Conservation (phyloP, 176 grass and related monocot genomes). For the Melocanna baccifera region DNA sequence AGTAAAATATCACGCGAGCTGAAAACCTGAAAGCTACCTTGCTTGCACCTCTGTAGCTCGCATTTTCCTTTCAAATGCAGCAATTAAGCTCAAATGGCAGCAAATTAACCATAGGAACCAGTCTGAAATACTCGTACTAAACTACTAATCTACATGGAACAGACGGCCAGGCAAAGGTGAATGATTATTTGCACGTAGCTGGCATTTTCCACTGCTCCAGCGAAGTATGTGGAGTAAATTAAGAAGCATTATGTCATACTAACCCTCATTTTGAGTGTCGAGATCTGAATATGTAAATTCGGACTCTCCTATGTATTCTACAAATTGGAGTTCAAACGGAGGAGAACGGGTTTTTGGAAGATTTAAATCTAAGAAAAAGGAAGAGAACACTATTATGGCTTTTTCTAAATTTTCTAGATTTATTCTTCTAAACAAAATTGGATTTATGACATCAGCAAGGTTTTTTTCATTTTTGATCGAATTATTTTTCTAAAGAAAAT, state of each 20-base stretch:
- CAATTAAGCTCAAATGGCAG: neutral
- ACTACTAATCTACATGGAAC: neutral
- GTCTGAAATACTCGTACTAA: neutral
- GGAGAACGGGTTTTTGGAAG: too few species aligned
- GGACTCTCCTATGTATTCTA: too few species aligned
- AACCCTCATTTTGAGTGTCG: neutral
- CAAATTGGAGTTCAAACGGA: too few species aligned
- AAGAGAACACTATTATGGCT: too few species aligned
- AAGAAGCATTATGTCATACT: neutral
- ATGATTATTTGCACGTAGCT: neutral
- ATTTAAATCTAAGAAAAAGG: too few species aligned
- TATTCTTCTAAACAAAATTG: too few species aligned
- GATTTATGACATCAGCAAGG: too few species aligned
- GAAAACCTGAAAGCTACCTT: neutral
- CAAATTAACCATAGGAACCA: neutral
- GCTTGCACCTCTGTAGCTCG: neutral
- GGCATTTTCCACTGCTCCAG: neutral
- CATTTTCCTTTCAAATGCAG: neutral
- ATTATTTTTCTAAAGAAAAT: too few species aligned
- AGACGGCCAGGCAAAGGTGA: neutral
- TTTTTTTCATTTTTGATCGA: too few species aligned
- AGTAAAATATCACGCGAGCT: neutral
- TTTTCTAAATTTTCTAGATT: too few species aligned
- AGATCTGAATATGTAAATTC: too few species aligned
- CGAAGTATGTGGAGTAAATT: neutral